Conservation (phyloP, 2,329 filamentous ascomycete species). For the Botrytis squamosa region DNA sequence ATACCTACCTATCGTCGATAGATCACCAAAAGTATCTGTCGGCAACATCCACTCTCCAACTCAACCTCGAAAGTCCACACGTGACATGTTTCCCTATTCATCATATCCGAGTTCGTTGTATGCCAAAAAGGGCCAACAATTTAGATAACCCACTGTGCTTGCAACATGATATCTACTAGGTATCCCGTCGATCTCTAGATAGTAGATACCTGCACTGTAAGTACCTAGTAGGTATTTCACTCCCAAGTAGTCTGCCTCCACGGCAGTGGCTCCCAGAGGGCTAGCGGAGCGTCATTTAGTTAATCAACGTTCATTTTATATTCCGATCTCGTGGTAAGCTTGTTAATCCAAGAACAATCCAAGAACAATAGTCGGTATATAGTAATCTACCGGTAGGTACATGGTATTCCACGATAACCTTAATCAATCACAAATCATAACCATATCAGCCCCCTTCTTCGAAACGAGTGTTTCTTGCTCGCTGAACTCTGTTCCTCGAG, state of each 20-base stretch:
- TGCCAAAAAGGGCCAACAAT: neutral
- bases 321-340: neutral
- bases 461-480: neutral
- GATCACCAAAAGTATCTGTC: neutral
- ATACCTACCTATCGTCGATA: neutral
- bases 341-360: neutral
- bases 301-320: neutral
- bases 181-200: neutral
- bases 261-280: constrained; percentile 5
- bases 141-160: neutral
- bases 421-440: too few species aligned
- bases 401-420: too few species aligned
- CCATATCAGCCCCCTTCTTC: neutral
- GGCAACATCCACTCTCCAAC: neutral
- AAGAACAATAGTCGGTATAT: too few species aligned
- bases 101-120: neutral
- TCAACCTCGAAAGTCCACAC: neutral
- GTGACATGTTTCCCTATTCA: neutral
- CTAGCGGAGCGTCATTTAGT: neutral
- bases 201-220: neutral
- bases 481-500: too few species aligned
- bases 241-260: neutral
- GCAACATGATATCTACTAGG: neutral
- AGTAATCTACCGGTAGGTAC: neutral
- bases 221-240: neutral